Evolutionary conservation across 2,329 filamentous ascomycete genomes (phyloP), one percentile per base, ranked within the genome.

Genomic region (Diaporthe australafricana): DNA sequence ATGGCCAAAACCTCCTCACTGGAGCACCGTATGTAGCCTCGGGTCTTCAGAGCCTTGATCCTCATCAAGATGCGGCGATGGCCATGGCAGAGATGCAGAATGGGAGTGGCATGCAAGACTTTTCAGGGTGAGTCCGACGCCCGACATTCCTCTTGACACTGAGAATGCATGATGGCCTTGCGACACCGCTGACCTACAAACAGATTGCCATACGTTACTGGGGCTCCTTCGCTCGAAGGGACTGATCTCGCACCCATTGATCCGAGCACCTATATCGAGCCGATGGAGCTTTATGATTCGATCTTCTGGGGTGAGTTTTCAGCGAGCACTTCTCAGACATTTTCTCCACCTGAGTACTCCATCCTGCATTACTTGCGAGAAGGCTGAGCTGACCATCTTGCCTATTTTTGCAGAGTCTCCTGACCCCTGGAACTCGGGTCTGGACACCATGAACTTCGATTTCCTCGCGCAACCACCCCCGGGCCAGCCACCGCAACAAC

Each of bases 41-140:
- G 32, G 30, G 52, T 12, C 78, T 75, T 47, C 74, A 79, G 12
- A 77, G 78, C 12, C 79, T 85, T 22, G 87, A 90, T 73, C 85
- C 88, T 12, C 88, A 91, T 62, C 88, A 90, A 73, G 87, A 91
- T 75, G 90, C 90, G 0, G 90, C 90, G 1, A 79, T 92, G 50
- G 88, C 89, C 60, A 91, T 92, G 89, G 87, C 90, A 1, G 89
- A 90, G 77, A 85, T 92, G 83, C 90, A 92, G 78, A 89, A 89
- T 77, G 88, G 88, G 12, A 84, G 83, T 40, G 80, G 81, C 0
- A 77, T 88, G 16, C 80, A 83, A 42, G 87, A 88, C 22, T 86
- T 86, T 74, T 75, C 83, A 35, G 80, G 80, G 84, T 82, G 75
- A 75, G 81, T 72, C 20, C 40, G 47, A 45, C 8, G 14, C 72